Conservation (phyloP, 768 basidiomycete genomes). For the Artomyces pyxidatus region DNA sequence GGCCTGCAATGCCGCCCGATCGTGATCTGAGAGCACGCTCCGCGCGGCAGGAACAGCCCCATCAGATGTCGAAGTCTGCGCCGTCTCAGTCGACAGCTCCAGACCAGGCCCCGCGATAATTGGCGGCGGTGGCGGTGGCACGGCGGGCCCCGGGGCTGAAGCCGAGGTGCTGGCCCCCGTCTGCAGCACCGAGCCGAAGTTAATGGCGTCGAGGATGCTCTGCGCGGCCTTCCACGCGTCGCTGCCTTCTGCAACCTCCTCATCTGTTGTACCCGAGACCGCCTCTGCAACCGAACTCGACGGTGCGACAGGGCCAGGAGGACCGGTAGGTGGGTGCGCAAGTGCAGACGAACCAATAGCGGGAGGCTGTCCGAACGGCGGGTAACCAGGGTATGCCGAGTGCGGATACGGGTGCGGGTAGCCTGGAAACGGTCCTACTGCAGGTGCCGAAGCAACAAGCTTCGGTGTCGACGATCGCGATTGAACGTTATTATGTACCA, state of each 20-base stretch:
- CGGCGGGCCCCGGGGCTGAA: not conserved
- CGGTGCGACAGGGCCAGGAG: constrained; percentile 3
- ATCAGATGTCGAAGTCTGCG: constrained; percentile 5
- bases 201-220: constrained; percentile 69
- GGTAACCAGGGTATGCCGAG: constrained; percentile 7
- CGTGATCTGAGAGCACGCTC: constrained; percentile 29
- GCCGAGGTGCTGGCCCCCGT: not conserved
- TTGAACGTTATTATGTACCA: constrained; percentile 13
- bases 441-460: too few relatives aligned
- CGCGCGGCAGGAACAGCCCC: constrained; percentile 8
- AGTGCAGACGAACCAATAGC: too few relatives aligned
- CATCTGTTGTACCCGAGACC: constrained; percentile 8
- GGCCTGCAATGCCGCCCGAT: constrained; percentile 64
- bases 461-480: too few relatives aligned
- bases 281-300: not conserved
- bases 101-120: not conserved
- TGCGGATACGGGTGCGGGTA: constrained; percentile 11
- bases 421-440: too few relatives aligned
- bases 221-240: constrained; percentile 75
- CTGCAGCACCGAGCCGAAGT: constrained; percentile 50
- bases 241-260: constrained; percentile 34
- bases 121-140: not conserved
- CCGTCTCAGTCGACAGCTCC: constrained; percentile 1
- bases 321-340: constrained; percentile 28
- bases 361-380: constrained; percentile 19